Evolutionary conservation across 805 yeast genomes (phyloP), one percentile per base, ranked within the genome.

Genomic region (Saccharomycopsis malanga): DNA sequence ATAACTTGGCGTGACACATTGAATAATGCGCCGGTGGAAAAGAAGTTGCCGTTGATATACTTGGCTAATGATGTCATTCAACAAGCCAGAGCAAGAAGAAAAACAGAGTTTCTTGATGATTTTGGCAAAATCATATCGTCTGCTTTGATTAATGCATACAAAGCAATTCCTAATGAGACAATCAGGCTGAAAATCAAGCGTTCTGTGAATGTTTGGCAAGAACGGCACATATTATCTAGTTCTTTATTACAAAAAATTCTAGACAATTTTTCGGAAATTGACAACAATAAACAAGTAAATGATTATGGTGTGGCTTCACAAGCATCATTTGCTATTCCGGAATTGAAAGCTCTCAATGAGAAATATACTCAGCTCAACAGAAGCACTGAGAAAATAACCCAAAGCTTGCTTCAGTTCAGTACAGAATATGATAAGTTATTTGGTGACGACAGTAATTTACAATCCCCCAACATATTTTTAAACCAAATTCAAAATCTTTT

Each of bases 41-140:
- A 73, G 56, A 73, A 71, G 50, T 68, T 82, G 44, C 71, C 82
- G 2, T 63, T 83, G 47, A 69, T 87, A 21, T 87, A 87, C 57
- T 66, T 87, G 12, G 81, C 83, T 44, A 87, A 87, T 61, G 96
- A 87, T 54, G 80, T 87, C 20, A 82, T 86, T 1, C 96, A 87
- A 62, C 83, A 83, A 59, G 77, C 88, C 2, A 71, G 80, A 49
- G 79, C 81, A 29, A 77, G 79, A 56, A 70, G 74, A 50, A 77
- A 74, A 56, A 65, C 66, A 3, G 85, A 77, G 41, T 81, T 82
- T 54, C 62, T 81, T 2, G 65, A 62, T 6, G 80, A 77, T 2
- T 87, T 84, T 62, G 70, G 76, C 10, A 58, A 61, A 1, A 73
- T 72, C 2, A 58, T 81, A 36, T 77, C 78, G 1, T 44, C 49